phyloP scores from a whole-genome alignment of 2,329 filamentous ascomycete genomes.

The Drechslerella dactyloides region DNA sequence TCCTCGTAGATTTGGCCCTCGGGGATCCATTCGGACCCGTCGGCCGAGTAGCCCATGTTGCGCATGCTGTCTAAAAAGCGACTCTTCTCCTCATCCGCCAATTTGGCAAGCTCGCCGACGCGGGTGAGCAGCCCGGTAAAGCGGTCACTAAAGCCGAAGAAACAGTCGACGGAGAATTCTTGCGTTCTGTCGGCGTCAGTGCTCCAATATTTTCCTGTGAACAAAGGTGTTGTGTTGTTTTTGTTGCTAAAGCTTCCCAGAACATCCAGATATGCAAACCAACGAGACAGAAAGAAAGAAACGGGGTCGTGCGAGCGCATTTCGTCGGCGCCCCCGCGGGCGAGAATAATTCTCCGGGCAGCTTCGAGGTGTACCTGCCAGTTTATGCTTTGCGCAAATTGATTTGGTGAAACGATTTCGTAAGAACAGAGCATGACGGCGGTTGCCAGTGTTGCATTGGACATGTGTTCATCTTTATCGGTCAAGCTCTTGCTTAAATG shows the following conservation, averaged over 20 bases:
- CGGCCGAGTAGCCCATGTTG: conserved; percentile 36
- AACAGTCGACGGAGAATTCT: conserved; percentile 74
- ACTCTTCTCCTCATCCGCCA: conserved; percentile 69
- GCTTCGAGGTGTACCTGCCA: conserved; percentile 81
- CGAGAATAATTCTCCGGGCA: conserved; percentile 75
- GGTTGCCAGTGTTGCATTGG: conserved; percentile 76
- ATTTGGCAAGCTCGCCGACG: conserved; percentile 73
- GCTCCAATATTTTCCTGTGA: conserved; percentile 63
- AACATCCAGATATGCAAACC: conserved; percentile 84
- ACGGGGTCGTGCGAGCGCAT: conserved; percentile 66
- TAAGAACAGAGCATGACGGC: conserved; percentile 84
- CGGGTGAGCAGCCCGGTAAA: conserved; percentile 74
- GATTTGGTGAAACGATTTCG: conserved; percentile 81
- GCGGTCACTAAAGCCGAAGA: conserved; percentile 76
- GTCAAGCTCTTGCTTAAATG: conserved; percentile 71
- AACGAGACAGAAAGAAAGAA: conserved; percentile 76
- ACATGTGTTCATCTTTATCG: conserved; percentile 68
- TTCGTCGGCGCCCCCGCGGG: conserved; percentile 67
- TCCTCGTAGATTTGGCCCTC: conserved; percentile 60
- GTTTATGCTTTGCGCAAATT: conserved; percentile 77
- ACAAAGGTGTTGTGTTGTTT: conserved; percentile 63
- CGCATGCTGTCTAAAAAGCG: conserved; percentile 29
- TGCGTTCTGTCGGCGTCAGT: conserved; percentile 60
- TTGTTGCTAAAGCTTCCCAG: conserved; percentile 69
- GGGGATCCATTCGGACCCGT: conserved; percentile 34